Conservation (phyloP, 129 eudicot genomes). For the Saposhnikovia divaricata region DNA sequence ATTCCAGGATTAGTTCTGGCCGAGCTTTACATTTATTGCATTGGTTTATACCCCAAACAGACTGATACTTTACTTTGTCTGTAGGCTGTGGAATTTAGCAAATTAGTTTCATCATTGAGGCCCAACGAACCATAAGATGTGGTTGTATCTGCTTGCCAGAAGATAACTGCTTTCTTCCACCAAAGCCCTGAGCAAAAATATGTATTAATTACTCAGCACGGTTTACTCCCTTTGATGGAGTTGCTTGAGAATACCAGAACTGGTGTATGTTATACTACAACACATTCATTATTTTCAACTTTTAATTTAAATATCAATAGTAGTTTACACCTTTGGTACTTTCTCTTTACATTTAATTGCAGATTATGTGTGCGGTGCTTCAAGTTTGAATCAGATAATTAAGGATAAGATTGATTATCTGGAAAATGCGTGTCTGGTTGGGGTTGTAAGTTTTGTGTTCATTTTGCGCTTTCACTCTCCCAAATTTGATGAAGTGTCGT, state of each 20-base stretch:
- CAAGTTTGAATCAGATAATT: conserved; percentile 85
- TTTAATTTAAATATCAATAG: neutral
- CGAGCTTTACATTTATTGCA: neutral
- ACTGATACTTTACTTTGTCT: neutral
- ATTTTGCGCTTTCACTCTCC: conserved; percentile 3
- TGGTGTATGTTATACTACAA: conserved; percentile 44
- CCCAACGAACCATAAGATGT: conserved; percentile 95
- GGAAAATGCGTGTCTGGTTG: conserved; percentile 98
- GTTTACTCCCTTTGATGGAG: conserved; percentile 88
- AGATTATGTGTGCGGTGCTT: conserved; percentile 84
- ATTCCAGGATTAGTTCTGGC: neutral
- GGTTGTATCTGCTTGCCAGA: conserved; percentile 81
- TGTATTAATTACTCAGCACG: conserved; percentile 88
- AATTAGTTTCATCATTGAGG: conserved; percentile 66
- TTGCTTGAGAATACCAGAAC: conserved; percentile 80
- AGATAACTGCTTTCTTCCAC: conserved; percentile 65
- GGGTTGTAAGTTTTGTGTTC: conserved; percentile 60
- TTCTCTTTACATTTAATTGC: conserved; percentile 22
- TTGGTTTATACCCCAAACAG: neutral
- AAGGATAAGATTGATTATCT: conserved; percentile 85
- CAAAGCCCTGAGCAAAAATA: conserved; percentile 94
- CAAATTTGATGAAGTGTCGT: conserved; percentile 6
- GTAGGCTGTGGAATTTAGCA: conserved; percentile 93
- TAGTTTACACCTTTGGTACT: neutral
- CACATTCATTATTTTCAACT: neutral